Evolutionary conservation across 805 yeast genomes (phyloP).

Genomic region (Ogataea kodamae): DNA sequence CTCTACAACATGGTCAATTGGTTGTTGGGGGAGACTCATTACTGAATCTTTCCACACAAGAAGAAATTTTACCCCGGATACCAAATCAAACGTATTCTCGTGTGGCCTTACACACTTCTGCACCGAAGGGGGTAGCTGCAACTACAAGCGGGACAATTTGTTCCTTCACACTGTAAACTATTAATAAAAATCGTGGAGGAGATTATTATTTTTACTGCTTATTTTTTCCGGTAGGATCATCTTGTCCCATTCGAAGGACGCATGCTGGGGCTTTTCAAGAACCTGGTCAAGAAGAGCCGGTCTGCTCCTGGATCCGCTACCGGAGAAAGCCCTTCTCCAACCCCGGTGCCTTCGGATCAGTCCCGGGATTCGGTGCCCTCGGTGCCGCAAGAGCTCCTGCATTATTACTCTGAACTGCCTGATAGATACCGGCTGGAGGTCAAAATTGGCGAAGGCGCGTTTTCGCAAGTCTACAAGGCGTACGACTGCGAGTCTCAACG

Average conservation of each 20-base stretch:
- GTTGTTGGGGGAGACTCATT: slow-evolving; percentile 9
- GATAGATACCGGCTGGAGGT: slow-evolving; percentile 27
- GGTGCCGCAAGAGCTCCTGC: no score
- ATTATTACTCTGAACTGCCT: slow-evolving; percentile 29
- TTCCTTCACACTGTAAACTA: no score
- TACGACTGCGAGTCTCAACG: slow-evolving; percentile 40
- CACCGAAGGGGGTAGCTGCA: slow-evolving; percentile 2
- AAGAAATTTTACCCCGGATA: not conserved
- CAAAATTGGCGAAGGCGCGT: slow-evolving; percentile 81
- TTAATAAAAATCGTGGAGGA: no score
- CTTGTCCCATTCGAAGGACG: no score
- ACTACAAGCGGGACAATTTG: slow-evolving; percentile 3
- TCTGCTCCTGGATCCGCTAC: slow-evolving; percentile 7
- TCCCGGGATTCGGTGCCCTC: no score
- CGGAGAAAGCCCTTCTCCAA: slow-evolving; percentile 1
- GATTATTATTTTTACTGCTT: no score
- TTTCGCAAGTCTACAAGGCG: slow-evolving; percentile 80
- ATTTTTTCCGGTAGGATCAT: not conserved
- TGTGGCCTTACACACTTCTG: not conserved
- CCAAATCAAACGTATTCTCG: slow-evolving; percentile 1
- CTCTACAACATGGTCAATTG: slow-evolving; percentile 4
- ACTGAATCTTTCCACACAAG: not conserved
- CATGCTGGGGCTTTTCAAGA: slow-evolving; percentile 31
- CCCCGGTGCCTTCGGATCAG: slow-evolving; percentile 14
- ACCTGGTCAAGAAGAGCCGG: slow-evolving; percentile 24